Conservation (phyloP, 108 stramenopile species). For the Schizochytrium sp. region DNA sequence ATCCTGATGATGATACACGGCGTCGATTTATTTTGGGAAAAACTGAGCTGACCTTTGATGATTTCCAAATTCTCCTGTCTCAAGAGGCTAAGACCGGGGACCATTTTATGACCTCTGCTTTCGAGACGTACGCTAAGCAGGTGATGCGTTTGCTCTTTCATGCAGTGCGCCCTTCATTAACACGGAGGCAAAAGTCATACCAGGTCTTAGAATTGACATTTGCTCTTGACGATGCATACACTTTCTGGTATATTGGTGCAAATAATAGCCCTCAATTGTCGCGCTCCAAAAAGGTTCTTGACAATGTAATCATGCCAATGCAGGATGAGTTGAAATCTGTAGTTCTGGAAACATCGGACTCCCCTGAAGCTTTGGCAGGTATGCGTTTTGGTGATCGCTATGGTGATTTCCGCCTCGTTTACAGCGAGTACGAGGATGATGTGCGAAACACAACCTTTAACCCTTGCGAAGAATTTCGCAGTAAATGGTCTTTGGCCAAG, state of each 20-base stretch:
- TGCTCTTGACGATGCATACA: constrained; percentile 37
- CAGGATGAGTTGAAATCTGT: constrained; percentile 55
- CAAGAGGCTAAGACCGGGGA: constrained; percentile 48
- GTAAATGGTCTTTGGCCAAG: constrained; percentile 57
- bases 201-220: constrained; percentile 47
- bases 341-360: constrained; percentile 34
- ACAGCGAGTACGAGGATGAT: constrained; percentile 53
- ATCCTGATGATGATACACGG: background rate
- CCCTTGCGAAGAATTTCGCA: constrained; percentile 53
- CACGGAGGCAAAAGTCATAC: constrained; percentile 23
- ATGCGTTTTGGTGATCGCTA: constrained; percentile 56
- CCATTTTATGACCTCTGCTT: constrained; percentile 44
- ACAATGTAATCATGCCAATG: constrained; percentile 47
- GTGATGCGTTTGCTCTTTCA: constrained; percentile 53
- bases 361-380: constrained; percentile 30
- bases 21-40: background rate
- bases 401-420: constrained; percentile 33
- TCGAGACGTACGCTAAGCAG: constrained; percentile 61
- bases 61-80: constrained; percentile 52
- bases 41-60: constrained; percentile 34
- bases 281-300: background rate
- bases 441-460: constrained; percentile 54
- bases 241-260: constrained; percentile 54
- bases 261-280: constrained; percentile 52
- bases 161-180: constrained; percentile 9